Base-by-base conservation (phyloP, 2,329 filamentous ascomycete genomes). In the Cytospora chrysosperma region DNA sequence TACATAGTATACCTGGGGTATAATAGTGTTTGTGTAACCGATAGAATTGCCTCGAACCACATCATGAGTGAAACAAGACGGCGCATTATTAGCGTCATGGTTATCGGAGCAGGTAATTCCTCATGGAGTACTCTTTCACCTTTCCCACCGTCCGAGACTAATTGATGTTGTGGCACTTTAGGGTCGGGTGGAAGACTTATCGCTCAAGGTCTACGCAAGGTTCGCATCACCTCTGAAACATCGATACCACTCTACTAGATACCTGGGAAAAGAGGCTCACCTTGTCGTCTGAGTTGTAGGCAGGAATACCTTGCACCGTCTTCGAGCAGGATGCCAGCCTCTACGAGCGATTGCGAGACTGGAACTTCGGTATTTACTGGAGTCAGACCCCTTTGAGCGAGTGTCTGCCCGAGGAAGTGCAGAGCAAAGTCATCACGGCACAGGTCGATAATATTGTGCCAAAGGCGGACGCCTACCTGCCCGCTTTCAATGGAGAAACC, bases 361-460 rank as follows among this genome's bases (percentile, higher is more conserved):
- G 73, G 73, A 71, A 70, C 56, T 72, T 73, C 56, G 72, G 72
- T 27, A 70, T 74, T 40, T 74, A 74, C 65, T 75, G 72, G 72
- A 70, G 71, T 4, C 71, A 73, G 62, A 71, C 69, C 19, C 67
- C 69, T 19, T 70, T 74, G 4, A 65, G 68, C 34, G 70, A 73
- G n/a, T 73, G 70, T 56, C 63, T 74, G 12, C 68, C 72, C 1
- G 52, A 64, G 1, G 69, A 72, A 13, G 61, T 73, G 17, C 64
- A 63, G 27, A 52, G 62, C n/a, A 67, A 69, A 24, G 24, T 74
- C 4, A 27, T 68, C 24, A 64, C 65, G 2, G 69, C 66, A 1
- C 71, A 74, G 55, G 70, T 72, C 8, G 70, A 72, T 53, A 69
- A 59, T 30, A 68, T 71, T 50, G 66, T 62, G 6, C 69, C 70